Conservation (phyloP, 306 rosid species). For the Sechiopsis laciniata region DNA sequence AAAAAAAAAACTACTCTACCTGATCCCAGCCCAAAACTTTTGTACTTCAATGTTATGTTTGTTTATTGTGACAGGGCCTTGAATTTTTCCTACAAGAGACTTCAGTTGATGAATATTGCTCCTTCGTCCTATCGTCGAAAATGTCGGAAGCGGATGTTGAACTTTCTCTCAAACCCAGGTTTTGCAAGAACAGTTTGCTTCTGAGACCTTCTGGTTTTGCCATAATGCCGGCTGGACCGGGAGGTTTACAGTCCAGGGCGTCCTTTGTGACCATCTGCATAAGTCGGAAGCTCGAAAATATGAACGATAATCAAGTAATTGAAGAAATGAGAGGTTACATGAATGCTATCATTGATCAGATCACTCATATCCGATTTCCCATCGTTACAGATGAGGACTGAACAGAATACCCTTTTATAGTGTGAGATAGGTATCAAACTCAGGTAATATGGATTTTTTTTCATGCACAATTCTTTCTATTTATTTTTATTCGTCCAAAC, state of each 20-base stretch:
- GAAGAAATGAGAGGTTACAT: slow-evolving; percentile 13
- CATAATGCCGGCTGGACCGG: slow-evolving; percentile 26
- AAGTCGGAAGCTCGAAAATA: slow-evolving; percentile 16
- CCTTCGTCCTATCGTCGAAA: slow-evolving; percentile 22
- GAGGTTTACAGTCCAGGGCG: slow-evolving; percentile 19
- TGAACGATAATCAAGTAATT: slow-evolving; percentile 15
- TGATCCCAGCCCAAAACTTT: neutral
- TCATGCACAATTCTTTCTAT: slow-evolving; percentile 2
- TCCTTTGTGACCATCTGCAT: slow-evolving; percentile 24
- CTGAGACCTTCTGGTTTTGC: slow-evolving; percentile 28
- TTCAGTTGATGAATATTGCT: slow-evolving; percentile 25
- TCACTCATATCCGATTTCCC: neutral
- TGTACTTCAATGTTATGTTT: slow-evolving; percentile 10
- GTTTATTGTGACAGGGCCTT: slow-evolving; percentile 7
- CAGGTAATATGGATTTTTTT: neutral
- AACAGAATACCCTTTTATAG: neutral
- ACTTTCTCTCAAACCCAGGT: neutral
- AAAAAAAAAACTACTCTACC: too few species aligned
- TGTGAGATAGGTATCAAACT: neutral
- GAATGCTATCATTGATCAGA: slow-evolving; percentile 7
- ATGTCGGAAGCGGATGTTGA: neutral
- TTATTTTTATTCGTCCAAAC: neutral
- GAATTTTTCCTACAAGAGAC: slow-evolving; percentile 27
- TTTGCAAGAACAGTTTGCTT: neutral
- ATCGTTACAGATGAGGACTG: neutral